Evolutionary conservation across 768 basidiomycete genomes (phyloP).

Genomic region (Lentinula sp.): DNA sequence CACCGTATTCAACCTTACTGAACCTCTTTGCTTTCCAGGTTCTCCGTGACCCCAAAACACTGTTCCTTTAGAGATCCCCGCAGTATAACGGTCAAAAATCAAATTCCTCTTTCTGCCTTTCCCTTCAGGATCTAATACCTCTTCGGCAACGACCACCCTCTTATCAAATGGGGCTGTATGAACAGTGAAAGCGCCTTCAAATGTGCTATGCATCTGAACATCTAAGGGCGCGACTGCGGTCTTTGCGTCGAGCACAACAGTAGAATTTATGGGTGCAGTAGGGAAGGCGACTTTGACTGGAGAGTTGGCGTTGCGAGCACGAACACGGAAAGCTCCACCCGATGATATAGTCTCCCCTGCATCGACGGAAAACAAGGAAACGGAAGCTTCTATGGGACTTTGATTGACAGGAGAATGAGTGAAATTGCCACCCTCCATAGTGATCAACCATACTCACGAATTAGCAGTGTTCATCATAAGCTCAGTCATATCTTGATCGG

Average conservation of each 20-base stretch:
- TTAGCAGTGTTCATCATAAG: conserved; percentile 18
- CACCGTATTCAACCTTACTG: not conserved
- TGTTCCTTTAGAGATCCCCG: not conserved
- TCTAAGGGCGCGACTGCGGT: conserved; percentile 20
- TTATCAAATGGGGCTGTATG: conserved; percentile 8
- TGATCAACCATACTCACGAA: conserved; percentile 10
- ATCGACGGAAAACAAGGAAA: not conserved
- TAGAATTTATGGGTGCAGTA: conserved; percentile 20
- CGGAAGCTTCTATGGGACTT: conserved; percentile 4
- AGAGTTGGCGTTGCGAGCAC: conserved; percentile 17
- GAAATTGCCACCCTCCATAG: not conserved
- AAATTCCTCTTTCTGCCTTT: conserved; percentile 3
- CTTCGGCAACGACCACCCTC: not conserved
- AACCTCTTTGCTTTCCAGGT: not conserved
- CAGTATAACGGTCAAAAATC: not conserved
- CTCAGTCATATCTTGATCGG: conserved; percentile 2
- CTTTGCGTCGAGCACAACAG: conserved; percentile 13
- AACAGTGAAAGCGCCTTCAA: conserved; percentile 22
- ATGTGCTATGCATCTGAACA: conserved; percentile 21
- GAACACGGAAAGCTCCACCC: conserved; percentile 23
- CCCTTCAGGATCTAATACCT: conserved; percentile 2
- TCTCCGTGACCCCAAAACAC: not conserved
- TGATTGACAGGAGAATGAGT: not conserved
- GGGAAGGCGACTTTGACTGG: conserved; percentile 15
- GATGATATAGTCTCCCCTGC: not conserved